Base-by-base conservation (phyloP, 2,329 filamentous ascomycete species). In the Fonsecaea monophora region DNA sequence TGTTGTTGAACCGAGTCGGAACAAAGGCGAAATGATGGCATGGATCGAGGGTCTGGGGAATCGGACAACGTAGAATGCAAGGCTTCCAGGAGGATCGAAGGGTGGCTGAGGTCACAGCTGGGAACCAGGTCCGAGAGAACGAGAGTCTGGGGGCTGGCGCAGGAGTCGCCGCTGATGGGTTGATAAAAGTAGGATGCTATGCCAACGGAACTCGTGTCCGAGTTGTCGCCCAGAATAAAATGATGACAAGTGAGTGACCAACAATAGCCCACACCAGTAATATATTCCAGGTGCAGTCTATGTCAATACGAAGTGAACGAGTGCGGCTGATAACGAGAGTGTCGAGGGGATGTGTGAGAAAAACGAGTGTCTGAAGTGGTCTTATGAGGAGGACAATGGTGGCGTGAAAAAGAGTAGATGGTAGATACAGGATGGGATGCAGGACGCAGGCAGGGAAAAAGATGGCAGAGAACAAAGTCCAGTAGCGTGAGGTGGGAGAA, bases 21-120 rank as follows among this genome's bases (percentile, higher is more conserved):
- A 21, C 18, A 53, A 40, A n/a, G 54, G 30, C 53, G 61, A 58
- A 53, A 40, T 53, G 32, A 57, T 58, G 45, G 40, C 64, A 66
- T 66, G 53, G 60, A 63, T 57, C 21, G 53, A 25, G 48, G 34
- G 13, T 59, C 48, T 61, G 34, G 45, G 21, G 38, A 37, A 12
- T 40, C 53, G 30, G 42, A 53, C 35, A 40, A 64, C 15, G 60
- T 38, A 45, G 25, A 60, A 37, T n/a, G 35, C 25, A 15, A 7
- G 18, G 45, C 35, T 7, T 38, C 38, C 12, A 35, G n/a, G 21
- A 21, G 48, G 56, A 37, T 35, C 12, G 40, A 48, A 53, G 38
- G 53, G 58, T 62, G 62, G 60, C 65, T 67, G 60, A 42, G 62
- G 35, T 48, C 10, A 18, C 18, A 21, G 45, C 45, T 50, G 18